Percentiles rank a stretch among this genome's conserved stretches.
Evolutionary conservation across 208 protist species (phyloP).

Genomic region (Strigomonas culicis): DNA sequence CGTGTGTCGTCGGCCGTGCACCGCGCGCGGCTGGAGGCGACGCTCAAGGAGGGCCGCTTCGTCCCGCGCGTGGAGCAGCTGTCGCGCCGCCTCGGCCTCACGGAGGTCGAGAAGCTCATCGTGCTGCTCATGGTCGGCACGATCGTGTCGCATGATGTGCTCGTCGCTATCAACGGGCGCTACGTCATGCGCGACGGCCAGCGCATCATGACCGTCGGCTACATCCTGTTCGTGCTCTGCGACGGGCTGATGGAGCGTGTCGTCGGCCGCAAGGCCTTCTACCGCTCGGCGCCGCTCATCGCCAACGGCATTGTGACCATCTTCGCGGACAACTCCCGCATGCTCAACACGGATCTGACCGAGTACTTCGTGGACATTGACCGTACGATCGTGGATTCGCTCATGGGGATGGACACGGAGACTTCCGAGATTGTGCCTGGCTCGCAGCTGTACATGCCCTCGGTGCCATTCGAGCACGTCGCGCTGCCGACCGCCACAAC

Average conservation of each 20-base stretch:
- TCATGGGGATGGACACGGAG: slow-evolving; percentile 87
- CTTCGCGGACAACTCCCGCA: slow-evolving; percentile 38
- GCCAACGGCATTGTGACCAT: slow-evolving; percentile 64
- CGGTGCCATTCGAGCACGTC: slow-evolving; percentile 77
- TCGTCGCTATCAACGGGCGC: slow-evolving; percentile 84
- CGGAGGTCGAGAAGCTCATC: slow-evolving; percentile 88
- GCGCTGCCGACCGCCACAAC: slow-evolving; percentile 77
- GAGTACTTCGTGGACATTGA: slow-evolving; percentile 91
- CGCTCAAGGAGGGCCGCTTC: slow-evolving; percentile 42
- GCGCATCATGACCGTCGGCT: slow-evolving; percentile 83
- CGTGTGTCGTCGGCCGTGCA: slow-evolving; percentile 63
- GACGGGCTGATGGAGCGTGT: slow-evolving; percentile 82
- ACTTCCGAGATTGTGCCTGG: slow-evolving; percentile 90
- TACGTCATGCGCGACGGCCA: slow-evolving; percentile 85
- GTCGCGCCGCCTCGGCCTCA: slow-evolving; percentile 54
- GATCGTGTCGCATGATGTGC: slow-evolving; percentile 86
- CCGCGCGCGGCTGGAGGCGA: slow-evolving; percentile 61
- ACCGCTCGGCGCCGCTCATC: slow-evolving; percentile 76
- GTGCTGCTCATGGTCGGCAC: slow-evolving; percentile 84
- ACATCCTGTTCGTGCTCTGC: slow-evolving; percentile 90
- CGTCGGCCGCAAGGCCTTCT: slow-evolving; percentile 78
- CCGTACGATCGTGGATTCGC: slow-evolving; percentile 89
- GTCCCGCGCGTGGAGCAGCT: slow-evolving; percentile 88
- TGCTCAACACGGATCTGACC: slow-evolving; percentile 91
- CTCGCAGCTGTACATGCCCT: slow-evolving; percentile 75